Conservation (phyloP, 108 stramenopile species). For the Mediolabrus comicus region DNA sequence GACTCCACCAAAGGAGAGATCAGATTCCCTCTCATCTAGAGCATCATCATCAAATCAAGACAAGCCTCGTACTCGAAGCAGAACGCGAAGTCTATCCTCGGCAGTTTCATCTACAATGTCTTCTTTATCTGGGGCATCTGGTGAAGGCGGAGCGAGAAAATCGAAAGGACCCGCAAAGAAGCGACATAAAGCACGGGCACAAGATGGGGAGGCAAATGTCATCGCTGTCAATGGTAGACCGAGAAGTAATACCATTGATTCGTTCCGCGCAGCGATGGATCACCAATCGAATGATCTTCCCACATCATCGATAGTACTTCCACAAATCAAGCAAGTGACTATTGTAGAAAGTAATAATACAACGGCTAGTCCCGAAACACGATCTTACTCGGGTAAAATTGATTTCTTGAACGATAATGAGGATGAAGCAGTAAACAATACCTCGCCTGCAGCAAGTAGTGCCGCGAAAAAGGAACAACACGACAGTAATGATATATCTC, state of each 20-base stretch:
- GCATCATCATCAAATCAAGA: neutral
- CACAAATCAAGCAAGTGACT: constrained; percentile 4
- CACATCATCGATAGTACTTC: constrained; percentile 18
- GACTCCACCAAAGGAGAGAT: neutral
- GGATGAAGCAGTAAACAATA: neutral
- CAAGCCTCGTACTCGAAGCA: constrained; percentile 11
- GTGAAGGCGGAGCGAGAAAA: constrained; percentile 7
- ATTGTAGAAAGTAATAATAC: neutral
- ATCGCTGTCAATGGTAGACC: neutral
- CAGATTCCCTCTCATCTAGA: neutral
- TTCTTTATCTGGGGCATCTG: constrained; percentile 14
- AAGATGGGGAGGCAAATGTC: neutral
- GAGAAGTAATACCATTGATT: constrained; percentile 44
- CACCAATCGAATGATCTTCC: constrained; percentile 9
- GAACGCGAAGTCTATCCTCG: constrained; percentile 35
- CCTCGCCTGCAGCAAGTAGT: neutral
- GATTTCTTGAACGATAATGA: constrained; percentile 17
- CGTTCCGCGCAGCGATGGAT: constrained; percentile 45
- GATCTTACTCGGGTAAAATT: constrained; percentile 38
- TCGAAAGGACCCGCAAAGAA: constrained; percentile 35
- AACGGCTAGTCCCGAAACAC: neutral
- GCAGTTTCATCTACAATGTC: constrained; percentile 22
- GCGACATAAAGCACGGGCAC: constrained; percentile 27
- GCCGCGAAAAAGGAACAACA: neutral
- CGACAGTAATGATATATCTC: constrained; percentile 4